These are phyloP conservation scores for Eragrostis nindensis DNA, from an alignment of 176 grass and related monocot genomes.

Conservation along the genomic window DNA sequence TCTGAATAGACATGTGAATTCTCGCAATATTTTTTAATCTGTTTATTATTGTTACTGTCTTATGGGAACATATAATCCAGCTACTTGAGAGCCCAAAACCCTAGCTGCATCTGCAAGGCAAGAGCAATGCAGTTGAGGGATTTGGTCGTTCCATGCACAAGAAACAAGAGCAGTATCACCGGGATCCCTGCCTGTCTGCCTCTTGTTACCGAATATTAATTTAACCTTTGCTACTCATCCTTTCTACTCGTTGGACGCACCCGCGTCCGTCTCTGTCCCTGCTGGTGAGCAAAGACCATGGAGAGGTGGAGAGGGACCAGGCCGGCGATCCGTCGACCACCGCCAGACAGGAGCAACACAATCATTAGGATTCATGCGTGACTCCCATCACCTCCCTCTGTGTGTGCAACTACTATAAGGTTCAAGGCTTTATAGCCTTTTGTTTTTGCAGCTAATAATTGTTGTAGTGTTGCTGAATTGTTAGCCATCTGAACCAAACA, in stretches of 20 bases:
- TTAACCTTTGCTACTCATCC: neutral
- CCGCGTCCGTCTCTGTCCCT: slow-evolving; percentile 3
- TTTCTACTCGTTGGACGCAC: slow-evolving; percentile 16
- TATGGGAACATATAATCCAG: neutral
- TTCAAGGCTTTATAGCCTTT: slow-evolving; percentile 21
- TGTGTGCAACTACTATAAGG: slow-evolving; percentile 6
- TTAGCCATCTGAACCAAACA: neutral
- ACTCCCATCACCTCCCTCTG: slow-evolving; percentile 2
- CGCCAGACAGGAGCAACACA: slow-evolving; percentile 30
- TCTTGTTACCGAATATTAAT: neutral
- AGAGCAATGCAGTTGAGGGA: neutral
- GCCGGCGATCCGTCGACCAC: slow-evolving; percentile 23
- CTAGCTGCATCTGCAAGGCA: slow-evolving; percentile 13
- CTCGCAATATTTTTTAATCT: neutral
- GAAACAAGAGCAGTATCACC: slow-evolving; percentile 43
- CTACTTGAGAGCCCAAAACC: neutral
- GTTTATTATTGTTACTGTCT: neutral
- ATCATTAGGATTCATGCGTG: slow-evolving; percentile 27
- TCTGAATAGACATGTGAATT: neutral
- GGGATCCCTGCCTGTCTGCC: slow-evolving; percentile 25
- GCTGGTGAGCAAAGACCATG: slow-evolving; percentile 15
- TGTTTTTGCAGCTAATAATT: neutral
- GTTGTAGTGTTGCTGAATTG: neutral
- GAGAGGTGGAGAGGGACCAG: neutral
- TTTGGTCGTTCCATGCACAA: slow-evolving; percentile 5